Evolutionary conservation across 2,329 filamentous ascomycete genomes (phyloP).

Genomic region (Exophiala dermatitidis): DNA sequence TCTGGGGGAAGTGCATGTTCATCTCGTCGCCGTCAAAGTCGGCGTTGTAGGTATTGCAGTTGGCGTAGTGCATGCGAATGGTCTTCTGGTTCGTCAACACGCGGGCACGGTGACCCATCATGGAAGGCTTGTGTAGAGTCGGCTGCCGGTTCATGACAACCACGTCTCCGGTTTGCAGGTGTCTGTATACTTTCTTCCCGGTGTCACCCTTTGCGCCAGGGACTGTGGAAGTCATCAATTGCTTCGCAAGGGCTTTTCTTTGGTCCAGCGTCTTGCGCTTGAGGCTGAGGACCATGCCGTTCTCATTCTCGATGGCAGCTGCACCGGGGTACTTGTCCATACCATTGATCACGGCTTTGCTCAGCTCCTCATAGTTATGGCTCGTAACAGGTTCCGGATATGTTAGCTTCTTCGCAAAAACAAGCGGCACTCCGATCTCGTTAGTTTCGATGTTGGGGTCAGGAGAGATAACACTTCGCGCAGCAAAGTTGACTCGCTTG

Average conservation of each 20-base stretch:
- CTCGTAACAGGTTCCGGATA: slow-evolving; percentile 96
- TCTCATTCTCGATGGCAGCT: slow-evolving; percentile 89
- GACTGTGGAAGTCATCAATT: slow-evolving; percentile 77
- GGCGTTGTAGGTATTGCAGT: slow-evolving; percentile 98
- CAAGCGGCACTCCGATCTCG: slow-evolving; percentile 96
- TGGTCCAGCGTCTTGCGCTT: slow-evolving; percentile 84
- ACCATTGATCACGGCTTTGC: slow-evolving; percentile 92
- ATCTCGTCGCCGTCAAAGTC: slow-evolving; percentile 99
- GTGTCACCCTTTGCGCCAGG: slow-evolving; percentile 65
- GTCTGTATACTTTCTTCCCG: slow-evolving; percentile 94
- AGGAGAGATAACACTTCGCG: slow-evolving; percentile 93
- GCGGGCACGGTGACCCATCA: slow-evolving; percentile 93
- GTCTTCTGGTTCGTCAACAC: slow-evolving; percentile 93
- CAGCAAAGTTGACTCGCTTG: slow-evolving; percentile 97
- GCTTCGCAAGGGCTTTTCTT: slow-evolving; percentile 80
- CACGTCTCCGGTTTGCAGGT: slow-evolving; percentile 92
- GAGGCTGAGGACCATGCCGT: slow-evolving; percentile 81
- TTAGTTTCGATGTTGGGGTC: slow-evolving; percentile 99
- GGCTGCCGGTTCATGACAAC: slow-evolving; percentile 98
- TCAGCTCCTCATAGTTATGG: slow-evolving; percentile 92
- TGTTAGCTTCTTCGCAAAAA: slow-evolving; percentile 91
- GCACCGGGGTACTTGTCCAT: slow-evolving; percentile 91
- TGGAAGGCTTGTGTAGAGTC: slow-evolving; percentile 95
- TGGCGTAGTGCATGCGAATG: slow-evolving; percentile 98
- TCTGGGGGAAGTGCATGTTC: slow-evolving; percentile 99